Evolutionary conservation across 1,284 basidiomycete genomes (phyloP), one percentile per base, ranked within the genome.

Genomic region (Sutorius eximius): DNA sequence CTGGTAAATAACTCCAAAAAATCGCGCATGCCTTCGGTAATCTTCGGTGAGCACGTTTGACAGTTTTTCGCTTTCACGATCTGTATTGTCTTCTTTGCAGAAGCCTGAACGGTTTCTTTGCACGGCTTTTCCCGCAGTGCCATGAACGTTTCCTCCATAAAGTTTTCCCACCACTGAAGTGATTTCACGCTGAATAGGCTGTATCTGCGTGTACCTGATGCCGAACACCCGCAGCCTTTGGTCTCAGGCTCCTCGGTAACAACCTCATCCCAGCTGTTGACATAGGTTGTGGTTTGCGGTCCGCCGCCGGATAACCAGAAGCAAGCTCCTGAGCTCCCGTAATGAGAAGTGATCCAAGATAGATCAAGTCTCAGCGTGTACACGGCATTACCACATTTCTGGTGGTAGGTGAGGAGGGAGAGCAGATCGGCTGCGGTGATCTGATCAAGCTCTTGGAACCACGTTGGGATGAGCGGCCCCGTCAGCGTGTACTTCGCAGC

Each of bases 401-500:
- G 20, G 42, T 68, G 64, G 29, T 66, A 66, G 5, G 53, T 52
- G 18, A 64, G 51, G 4, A 68, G 44, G 3, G 48, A 36, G 34
- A 64, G 62, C 8, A 66, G 46, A 34, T 64, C 64, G 13, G 51
- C 12, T 0, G 64, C 42, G 8, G 48, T 52, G 33, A 68, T 45
- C 4, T 61, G 22, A 2, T 58, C 40, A 4, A 66, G 50, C 37
- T 58, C 64, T 20, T 47, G 32, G 27, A 64, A 64, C 53, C 54
- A 61, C 3, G 32, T 24, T 1, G 64, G 63, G 20, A 66, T 49
- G 4, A 66, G 55, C 3, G 59, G 55, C 15, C 52, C 53, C 0
- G 51, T 52, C 33, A 65, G 27, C 0, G 62, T 62, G 32, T 58
- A 52, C 15, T 34, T 64, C 7, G 64, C 64, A 41, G 66, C 66